These are phyloP conservation scores for Rubia yunnanensis DNA, from an alignment of 257 asterid genomes.

Conservation along the genomic window DNA sequence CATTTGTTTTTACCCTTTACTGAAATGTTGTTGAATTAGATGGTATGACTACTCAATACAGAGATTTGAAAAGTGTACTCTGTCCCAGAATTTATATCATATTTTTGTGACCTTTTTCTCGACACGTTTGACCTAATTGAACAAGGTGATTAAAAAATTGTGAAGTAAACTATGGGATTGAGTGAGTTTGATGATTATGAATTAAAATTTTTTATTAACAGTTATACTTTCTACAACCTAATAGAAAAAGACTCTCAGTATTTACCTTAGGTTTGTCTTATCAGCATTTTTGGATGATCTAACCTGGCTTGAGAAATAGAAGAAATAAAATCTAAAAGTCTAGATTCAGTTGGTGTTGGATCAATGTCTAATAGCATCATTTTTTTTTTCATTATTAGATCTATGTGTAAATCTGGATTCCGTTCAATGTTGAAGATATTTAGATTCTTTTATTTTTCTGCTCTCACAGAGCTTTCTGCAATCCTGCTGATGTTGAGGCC, in stretches of 20 bases:
- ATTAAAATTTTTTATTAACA: too few species aligned
- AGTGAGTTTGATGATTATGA: not conserved
- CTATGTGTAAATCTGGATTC: not conserved
- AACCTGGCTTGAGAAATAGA: not conserved
- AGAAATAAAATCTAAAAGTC: not conserved
- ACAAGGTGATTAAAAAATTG: not conserved
- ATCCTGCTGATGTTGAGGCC: constrained; percentile 84
- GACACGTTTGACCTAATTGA: not conserved
- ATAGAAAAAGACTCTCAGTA: too few species aligned
- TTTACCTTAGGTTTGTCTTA: too few species aligned
- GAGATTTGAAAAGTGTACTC: not conserved
- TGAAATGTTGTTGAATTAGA: not conserved
- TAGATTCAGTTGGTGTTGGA: not conserved
- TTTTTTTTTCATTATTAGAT: not conserved
- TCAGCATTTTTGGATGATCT: not conserved
- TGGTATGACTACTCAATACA: not conserved
- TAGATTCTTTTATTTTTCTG: constrained; percentile 7
- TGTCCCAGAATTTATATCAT: too few species aligned
- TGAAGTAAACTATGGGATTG: not conserved
- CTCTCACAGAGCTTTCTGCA: constrained; percentile 82
- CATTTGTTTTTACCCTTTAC: too few species aligned
- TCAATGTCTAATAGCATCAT: not conserved
- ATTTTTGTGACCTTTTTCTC: not conserved
- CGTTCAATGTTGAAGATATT: not conserved
- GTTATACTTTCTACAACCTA: not conserved